Evolutionary conservation across 331 rosid genomes (phyloP).

Genomic region (Pyracantha coccinea): DNA sequence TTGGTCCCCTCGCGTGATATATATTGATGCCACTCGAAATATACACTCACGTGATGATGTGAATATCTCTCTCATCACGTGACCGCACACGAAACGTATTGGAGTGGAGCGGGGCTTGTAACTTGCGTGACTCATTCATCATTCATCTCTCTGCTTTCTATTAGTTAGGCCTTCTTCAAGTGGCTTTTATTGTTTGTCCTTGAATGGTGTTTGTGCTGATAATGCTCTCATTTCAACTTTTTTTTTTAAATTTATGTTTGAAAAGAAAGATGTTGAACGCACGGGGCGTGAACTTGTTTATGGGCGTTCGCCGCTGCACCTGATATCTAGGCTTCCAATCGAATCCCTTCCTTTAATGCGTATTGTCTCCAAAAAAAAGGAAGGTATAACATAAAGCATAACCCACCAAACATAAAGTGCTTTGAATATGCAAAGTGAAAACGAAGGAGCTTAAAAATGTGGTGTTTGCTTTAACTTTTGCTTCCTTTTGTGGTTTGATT

Average conservation of each 20-base stretch:
- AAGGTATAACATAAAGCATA: background rate
- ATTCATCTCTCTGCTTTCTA: background rate
- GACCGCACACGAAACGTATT: too few species aligned
- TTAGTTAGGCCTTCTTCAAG: background rate
- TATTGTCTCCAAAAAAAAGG: too few species aligned
- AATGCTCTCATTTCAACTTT: background rate
- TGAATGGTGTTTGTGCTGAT: constrained; percentile 9
- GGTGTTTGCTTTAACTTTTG: constrained; percentile 53
- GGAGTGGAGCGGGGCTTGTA: constrained; percentile 1
- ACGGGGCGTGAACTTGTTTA: too few species aligned
- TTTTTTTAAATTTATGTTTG: background rate
- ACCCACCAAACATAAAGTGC: background rate
- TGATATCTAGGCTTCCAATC: too few species aligned
- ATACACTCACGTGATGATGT: too few species aligned
- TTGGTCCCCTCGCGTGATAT: background rate
- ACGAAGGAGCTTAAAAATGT: constrained; percentile 30
- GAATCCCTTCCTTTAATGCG: too few species aligned
- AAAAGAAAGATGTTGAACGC: too few species aligned
- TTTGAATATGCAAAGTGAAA: constrained; percentile 25
- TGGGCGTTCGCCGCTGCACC: too few species aligned
- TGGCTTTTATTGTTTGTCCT: constrained; percentile 32
- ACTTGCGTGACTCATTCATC: constrained; percentile 2
- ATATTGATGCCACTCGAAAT: background rate
- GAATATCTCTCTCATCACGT: too few species aligned
- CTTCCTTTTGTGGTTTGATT: constrained; percentile 44